These are phyloP conservation scores for Physcomitrium patens DNA, from an alignment of 225 moss, liverwort and hornwort genomes.

Conservation along the genomic window DNA sequence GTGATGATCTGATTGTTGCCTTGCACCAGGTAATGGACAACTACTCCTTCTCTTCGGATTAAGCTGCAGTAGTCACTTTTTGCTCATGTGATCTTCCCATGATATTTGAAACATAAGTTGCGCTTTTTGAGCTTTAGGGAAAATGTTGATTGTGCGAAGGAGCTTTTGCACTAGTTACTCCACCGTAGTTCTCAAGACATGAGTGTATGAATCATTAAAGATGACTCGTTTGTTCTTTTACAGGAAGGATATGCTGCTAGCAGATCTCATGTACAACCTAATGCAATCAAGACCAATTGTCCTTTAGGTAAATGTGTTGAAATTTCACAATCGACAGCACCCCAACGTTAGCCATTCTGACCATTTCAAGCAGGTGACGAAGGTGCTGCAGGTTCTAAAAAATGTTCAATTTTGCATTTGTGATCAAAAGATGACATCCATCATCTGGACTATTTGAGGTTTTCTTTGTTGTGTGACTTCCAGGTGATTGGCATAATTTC, in stretches of 20 bases:
- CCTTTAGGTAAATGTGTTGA: constrained; percentile 68
- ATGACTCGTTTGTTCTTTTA: constrained; percentile 16
- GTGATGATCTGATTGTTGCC: constrained; percentile 47
- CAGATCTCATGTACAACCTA: constrained; percentile 78
- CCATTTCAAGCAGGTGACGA: neutral
- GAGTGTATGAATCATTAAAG: constrained; percentile 18
- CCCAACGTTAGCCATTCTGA: constrained; percentile 25
- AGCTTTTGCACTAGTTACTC: neutral
- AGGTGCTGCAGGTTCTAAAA: neutral
- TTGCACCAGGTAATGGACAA: constrained; percentile 49
- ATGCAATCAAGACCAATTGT: constrained; percentile 84
- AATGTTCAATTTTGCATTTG: too few relatives aligned
- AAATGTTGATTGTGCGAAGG: neutral
- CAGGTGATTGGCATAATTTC: too few relatives aligned
- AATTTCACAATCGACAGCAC: constrained; percentile 45
- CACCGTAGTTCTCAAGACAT: neutral
- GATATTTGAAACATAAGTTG: constrained; percentile 5
- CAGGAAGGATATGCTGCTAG: constrained; percentile 87
- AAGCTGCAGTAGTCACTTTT: neutral
- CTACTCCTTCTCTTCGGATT: neutral
- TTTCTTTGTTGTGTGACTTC: constrained; percentile 28
- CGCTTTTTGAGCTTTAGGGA: neutral
- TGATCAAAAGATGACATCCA: too few relatives aligned
- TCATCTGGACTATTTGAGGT: too few relatives aligned
- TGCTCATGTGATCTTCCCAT: neutral